Base-by-base conservation (phyloP, 2,329 filamentous ascomycete species). In the Monosporascus sp. region DNA sequence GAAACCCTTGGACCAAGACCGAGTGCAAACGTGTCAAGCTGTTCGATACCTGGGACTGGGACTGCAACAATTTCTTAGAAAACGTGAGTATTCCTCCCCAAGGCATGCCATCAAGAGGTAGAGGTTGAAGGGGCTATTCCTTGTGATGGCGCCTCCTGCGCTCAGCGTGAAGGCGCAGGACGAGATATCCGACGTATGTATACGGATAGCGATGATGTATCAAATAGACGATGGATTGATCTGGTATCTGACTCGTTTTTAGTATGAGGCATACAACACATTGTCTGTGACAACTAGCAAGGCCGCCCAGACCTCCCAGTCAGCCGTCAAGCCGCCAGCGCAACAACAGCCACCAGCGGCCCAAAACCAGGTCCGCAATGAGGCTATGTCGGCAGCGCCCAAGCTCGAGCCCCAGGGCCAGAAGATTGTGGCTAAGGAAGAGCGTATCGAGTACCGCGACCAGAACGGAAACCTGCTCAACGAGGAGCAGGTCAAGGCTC, bases 401-500 rank as follows among this genome's bases (percentile, higher is more conserved):
- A 61, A 63, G 55, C 60, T 70, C 76, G 61, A 79, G 65, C 61
- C 78, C 5, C 61, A 68, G 41, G 74, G 70, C 44, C 75, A 79
- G 61, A 72, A 73, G 52, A 63, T 83, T 4, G 52, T 84, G 44
- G 72, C 71, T 43, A 75, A 84, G 51, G 89, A 96, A 71, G 89
- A 97, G 73, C 87, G 86, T 61, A 77, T 97, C 47, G 94, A 97
- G 73, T 99, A 96, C 74, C 88, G 94, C 51, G 94, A 97, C 70
- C 90, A 97, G 70, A 80, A 96, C 62, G 94, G 94, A 60, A 97
- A 97, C 66, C 70, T 97, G 35, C 81, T 99, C 35, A 77, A 93
- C 65, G 84, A 88, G 51, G 88, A 91, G 65, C 83, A 96, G 68
- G 91, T 99, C 54, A 83, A 88, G 64, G 83, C 82, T 20, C 82